phyloP scores from a whole-genome alignment of 345 rosid genomes.

The Capsella bursapastoris region DNA sequence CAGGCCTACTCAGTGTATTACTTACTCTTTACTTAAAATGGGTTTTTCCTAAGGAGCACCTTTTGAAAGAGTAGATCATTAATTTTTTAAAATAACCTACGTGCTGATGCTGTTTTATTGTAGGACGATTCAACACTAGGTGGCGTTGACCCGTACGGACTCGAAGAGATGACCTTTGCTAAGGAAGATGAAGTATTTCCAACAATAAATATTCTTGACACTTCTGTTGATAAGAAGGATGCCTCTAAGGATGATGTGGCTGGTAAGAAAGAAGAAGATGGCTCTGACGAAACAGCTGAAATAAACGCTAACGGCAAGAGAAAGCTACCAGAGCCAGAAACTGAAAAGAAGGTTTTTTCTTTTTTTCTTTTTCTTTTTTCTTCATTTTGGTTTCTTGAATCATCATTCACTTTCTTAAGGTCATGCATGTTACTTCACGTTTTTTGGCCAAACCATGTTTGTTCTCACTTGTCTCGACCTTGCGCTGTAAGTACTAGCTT shows the following conservation, averaged over 20 bases:
- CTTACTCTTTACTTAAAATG: neutral
- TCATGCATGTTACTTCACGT: conserved; percentile 25
- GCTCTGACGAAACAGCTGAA: conserved; percentile 49
- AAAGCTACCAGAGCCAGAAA: conserved; percentile 60
- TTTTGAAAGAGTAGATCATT: neutral
- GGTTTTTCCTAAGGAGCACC: conserved; percentile 3
- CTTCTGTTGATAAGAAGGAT: conserved; percentile 45
- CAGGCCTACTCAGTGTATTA: neutral
- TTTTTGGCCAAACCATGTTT: conserved; percentile 13
- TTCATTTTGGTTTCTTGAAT: neutral
- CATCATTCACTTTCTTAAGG: conserved; percentile 25
- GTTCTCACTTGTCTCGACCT: conserved; percentile 1
- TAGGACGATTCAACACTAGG: conserved; percentile 53
- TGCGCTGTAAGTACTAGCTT: conserved; percentile 1
- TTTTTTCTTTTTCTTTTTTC: conserved; percentile 17
- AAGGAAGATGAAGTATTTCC: conserved; percentile 81
- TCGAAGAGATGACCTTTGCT: conserved; percentile 87
- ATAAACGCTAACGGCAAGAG: conserved; percentile 62
- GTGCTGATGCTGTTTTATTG: conserved; percentile 24
- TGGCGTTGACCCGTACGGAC: conserved; percentile 52
- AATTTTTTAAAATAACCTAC: neutral
- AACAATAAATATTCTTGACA: conserved; percentile 45
- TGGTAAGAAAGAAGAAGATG: conserved; percentile 52
- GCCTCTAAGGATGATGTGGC: conserved; percentile 34
- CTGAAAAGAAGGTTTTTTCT: conserved; percentile 66